Base-by-base conservation (phyloP, 2,329 filamentous ascomycete species). In the Neocatenulostroma microsporum region DNA sequence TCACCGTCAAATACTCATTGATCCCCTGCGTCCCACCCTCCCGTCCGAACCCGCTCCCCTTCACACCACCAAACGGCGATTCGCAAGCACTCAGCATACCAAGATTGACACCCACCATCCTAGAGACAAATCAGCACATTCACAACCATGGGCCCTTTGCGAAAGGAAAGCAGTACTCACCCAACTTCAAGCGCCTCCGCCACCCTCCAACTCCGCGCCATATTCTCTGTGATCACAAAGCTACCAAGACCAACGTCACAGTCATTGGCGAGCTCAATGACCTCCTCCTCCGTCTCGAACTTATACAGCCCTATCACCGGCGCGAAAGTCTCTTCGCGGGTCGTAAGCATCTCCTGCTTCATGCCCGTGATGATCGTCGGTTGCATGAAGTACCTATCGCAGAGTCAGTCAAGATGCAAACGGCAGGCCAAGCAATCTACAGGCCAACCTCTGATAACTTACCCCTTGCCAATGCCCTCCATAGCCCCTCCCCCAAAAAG, bases 21-120 rank as follows among this genome's bases (percentile, higher is more conserved):
- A 87, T 78, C 12, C 84, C 84, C 42, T 87, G 83, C 58, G 78
- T 74, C 45, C 80, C 82, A 7, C 84, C 84, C 61, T 91, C 85
- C 14, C 36, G 20, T 13, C 36, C 36, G 18, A 39, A 39, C 7
- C 36, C 36, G 19, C 78, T 84, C 64, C 87, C 71, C 64, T 91
- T 91, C 30, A 91, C 79, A 47, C 84, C 84, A 12, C 84, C 84
- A 55, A 91, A 91, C n/a, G 56, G 57, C 5, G 41, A 26, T 28
- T 53, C 56, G 11, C 43, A 45, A 9, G 49, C 51, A 10, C 43
- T 41, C 17, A 50, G 44, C 28, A 43, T 39, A 5, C 55, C 54
- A 3, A 49, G 48, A 20, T 58, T 58, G 17, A 59, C 43, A 18
- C 49, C 52, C 6, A 55, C 48, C 56, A 64, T 62, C 11, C 39